Evolutionary conservation across 1,284 basidiomycete genomes (phyloP).

Genomic region (Moniliella sp.): DNA sequence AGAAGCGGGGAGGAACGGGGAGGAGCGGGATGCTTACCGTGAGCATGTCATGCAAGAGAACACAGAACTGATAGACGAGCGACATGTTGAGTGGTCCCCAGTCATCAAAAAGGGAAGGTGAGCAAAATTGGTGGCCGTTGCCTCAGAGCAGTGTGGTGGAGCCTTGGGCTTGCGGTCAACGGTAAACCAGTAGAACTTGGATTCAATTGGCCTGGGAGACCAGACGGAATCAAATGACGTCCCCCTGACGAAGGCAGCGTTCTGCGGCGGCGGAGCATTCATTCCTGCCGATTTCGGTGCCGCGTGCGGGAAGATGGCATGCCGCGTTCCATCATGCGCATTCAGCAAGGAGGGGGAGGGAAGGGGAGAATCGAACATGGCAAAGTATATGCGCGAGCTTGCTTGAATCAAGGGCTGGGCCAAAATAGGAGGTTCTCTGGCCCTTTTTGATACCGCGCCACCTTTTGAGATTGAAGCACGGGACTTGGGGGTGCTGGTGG

Average conservation of each 20-base stretch:
- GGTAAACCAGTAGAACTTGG: slow-evolving; percentile 23
- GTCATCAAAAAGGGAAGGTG: slow-evolving; percentile 53
- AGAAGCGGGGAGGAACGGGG: too few relatives aligned
- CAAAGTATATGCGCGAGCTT: slow-evolving; percentile 1
- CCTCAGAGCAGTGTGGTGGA: too few relatives aligned
- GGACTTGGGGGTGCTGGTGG: too few relatives aligned
- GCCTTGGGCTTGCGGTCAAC: too few relatives aligned
- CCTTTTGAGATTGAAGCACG: too few relatives aligned
- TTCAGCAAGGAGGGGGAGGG: neutral
- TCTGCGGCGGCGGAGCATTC: neutral
- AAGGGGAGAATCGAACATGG: slow-evolving; percentile 1
- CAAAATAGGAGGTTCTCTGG: neutral
- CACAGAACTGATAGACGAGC: slow-evolving; percentile 52
- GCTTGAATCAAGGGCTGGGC: slow-evolving; percentile 1
- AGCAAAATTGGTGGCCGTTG: too few relatives aligned
- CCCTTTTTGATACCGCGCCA: too few relatives aligned
- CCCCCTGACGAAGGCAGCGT: neutral
- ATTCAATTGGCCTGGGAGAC: slow-evolving; percentile 4
- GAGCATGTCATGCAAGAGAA: too few relatives aligned
- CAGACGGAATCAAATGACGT: neutral
- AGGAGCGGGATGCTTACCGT: too few relatives aligned
- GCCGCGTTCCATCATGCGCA: too few relatives aligned
- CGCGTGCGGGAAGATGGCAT: too few relatives aligned
- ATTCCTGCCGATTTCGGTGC: neutral
- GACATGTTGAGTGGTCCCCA: slow-evolving; percentile 46